Evolutionary conservation across 2,329 filamentous ascomycete genomes (phyloP).

Genomic region (Drechslerella dactyloides): DNA sequence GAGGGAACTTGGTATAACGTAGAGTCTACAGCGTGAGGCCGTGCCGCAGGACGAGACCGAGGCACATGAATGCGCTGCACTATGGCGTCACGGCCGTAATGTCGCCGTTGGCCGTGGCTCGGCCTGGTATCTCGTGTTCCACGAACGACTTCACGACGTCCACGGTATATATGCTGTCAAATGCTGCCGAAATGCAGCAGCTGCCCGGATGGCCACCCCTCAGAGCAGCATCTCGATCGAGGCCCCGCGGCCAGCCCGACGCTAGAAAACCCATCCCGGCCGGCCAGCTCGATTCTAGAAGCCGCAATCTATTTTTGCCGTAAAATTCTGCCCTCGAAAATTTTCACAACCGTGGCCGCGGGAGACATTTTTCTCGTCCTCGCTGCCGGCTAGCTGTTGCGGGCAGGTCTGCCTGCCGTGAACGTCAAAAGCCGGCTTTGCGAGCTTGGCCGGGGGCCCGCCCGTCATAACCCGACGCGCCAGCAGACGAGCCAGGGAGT

Average conservation of each 20-base stretch:
- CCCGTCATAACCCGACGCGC: constrained; percentile 39
- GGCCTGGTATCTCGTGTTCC: too few relatives aligned
- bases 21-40: background rate
- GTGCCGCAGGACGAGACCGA: background rate
- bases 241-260: constrained; percentile 21
- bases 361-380: constrained; percentile 11
- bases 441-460: constrained; percentile 4
- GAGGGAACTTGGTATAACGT: background rate
- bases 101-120: too few relatives aligned
- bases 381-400: constrained; percentile 19
- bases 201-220: constrained; percentile 28
- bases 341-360: constrained; percentile 31
- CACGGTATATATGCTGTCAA: too few relatives aligned
- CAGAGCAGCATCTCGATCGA: background rate
- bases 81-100: constrained; percentile 43
- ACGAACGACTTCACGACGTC: too few relatives aligned
- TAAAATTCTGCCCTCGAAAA: constrained; percentile 21
- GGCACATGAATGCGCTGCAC: constrained; percentile 15
- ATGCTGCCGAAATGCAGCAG: constrained; percentile 4
- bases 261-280: constrained; percentile 36
- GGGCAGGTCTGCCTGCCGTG: constrained; percentile 30
- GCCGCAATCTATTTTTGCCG: background rate
- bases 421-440: too few relatives aligned
- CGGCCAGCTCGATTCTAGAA: background rate
- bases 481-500: background rate